Evolutionary conservation across 2,329 filamentous ascomycete genomes (phyloP), one percentile per base, ranked within the genome.

Genomic region (Botrytis aclada): DNA sequence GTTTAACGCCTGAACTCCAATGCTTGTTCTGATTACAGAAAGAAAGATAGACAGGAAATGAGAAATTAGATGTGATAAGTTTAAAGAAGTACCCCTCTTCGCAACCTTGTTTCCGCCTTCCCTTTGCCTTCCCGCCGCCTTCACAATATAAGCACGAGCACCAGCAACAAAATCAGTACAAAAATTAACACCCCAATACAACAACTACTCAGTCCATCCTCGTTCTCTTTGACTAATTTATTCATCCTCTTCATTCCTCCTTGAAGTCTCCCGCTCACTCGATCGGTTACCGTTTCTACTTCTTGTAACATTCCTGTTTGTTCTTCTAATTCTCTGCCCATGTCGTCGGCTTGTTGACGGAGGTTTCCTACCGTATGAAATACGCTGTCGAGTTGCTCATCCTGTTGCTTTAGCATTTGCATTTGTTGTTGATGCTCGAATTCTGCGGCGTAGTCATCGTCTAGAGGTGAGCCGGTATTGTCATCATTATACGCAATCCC

Each of bases 241-340:
- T 90, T 89, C 79, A 99, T 89, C 84, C 93, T 95, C 83, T 93
- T 92, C 85, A 98, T 89, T 32, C 96, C 96, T 72, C 87, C 94
- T 84, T 94, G 90, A 79, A 99, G 83, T 80, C 96, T 91, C 1
- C 93, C 93, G 22, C 93, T 93, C 1, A 99, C 94, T 47, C 95
- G 88, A 81, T 98, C 95, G 6, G 93, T 94, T 72, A 97, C 86
- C 43, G 86, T 88, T 82, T 98, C 95, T 58, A 97, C 92, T 70
- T 93, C 90, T 75, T 96, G 91, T 73, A 99, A 86, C 88, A 98
- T 92, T 82, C 94, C 93, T 34, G 88, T 88, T 86, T 99, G 96
- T 84, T 99, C 96, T 83, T 98, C 97, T 63, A 99, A 86, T 84
- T 99, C 96, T 73, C 95, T 87, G 1, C 96, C 95, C 95, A 99